These are phyloP conservation scores for Fusarium humuli DNA, from an alignment of 2,329 filamentous ascomycete genomes.

Conservation along the genomic window DNA sequence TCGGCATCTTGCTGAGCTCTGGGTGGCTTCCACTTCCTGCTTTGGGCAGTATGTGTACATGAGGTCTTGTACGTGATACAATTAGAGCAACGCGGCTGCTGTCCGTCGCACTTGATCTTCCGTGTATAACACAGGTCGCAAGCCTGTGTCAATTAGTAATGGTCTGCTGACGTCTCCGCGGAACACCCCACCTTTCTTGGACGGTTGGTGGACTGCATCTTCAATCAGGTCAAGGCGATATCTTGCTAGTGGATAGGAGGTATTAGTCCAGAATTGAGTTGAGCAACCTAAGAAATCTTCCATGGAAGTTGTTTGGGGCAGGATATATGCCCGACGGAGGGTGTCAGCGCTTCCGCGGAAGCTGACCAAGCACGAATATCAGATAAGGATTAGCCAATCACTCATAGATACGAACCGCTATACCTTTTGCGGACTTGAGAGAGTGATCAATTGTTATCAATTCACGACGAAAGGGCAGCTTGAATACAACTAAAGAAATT, in stretches of 20 bases:
- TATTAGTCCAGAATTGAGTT: neutral
- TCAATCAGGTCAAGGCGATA: fast-evolving
- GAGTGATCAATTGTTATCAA: neutral
- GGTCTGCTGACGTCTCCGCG: neutral
- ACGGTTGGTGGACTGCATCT: neutral
- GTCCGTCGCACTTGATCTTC: slow-evolving; percentile 19
- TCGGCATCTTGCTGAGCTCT: neutral
- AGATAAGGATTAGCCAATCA: neutral
- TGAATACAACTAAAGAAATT: neutral
- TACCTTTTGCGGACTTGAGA: neutral
- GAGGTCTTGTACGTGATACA: slow-evolving; percentile 3
- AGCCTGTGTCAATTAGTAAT: neutral
- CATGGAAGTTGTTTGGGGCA: neutral
- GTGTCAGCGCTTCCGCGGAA: slow-evolving; percentile 15
- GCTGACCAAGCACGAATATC: slow-evolving; percentile 9
- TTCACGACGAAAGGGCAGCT: too few species aligned
- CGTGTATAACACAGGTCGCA: slow-evolving; percentile 20
- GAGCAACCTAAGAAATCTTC: neutral
- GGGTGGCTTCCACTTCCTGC: slow-evolving; percentile 14
- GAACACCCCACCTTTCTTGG: slow-evolving; percentile 1
- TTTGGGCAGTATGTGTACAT: neutral
- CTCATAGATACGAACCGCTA: neutral
- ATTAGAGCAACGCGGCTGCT: slow-evolving; percentile 9
- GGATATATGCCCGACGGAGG: neutral
- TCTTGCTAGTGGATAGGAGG: fast-evolving